These are phyloP conservation scores for Vitis amurensis DNA, from an alignment of 164 flowering plant species.

Conservation along the genomic window DNA sequence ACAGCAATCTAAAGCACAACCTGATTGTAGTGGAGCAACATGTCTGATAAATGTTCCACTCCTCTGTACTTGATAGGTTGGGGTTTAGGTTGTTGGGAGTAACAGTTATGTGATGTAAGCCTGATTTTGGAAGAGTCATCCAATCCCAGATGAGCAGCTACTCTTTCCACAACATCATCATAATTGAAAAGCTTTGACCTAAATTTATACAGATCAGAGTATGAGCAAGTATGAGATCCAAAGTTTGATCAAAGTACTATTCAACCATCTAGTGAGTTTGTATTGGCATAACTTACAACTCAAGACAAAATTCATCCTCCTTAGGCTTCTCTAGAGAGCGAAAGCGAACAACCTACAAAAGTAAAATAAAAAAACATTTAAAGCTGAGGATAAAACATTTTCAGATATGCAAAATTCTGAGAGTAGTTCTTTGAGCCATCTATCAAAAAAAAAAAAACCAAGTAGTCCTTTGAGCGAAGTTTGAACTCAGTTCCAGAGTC, in stretches of 20 bases:
- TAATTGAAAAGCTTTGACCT: slow-evolving; percentile 74
- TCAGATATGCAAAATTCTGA: neutral
- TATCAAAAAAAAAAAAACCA: no score
- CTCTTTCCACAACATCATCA: slow-evolving; percentile 84
- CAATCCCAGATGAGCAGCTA: slow-evolving; percentile 67
- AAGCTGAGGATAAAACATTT: no score
- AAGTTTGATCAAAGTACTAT: no score
- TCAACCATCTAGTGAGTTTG: neutral
- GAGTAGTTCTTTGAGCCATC: no score
- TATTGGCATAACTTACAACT: slow-evolving; percentile 43
- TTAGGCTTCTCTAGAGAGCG: slow-evolving; percentile 67
- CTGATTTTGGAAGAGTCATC: slow-evolving; percentile 77
- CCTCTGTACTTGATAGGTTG: slow-evolving; percentile 68
- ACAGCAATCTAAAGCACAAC: no score
- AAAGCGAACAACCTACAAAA: slow-evolving; percentile 60
- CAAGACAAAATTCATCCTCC: slow-evolving; percentile 67
- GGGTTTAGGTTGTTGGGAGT: slow-evolving; percentile 71
- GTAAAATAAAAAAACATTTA: slow-evolving; percentile 1
- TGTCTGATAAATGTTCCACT: slow-evolving; percentile 60
- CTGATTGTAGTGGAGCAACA: neutral
- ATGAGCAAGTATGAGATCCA: no score
- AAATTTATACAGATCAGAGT: slow-evolving; percentile 1
- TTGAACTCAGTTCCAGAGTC: no score
- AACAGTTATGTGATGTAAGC: slow-evolving; percentile 81
- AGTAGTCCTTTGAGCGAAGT: no score